phyloP scores from a whole-genome alignment of 2,329 filamentous ascomycete species.

The Pestalotiopsis fici region DNA sequence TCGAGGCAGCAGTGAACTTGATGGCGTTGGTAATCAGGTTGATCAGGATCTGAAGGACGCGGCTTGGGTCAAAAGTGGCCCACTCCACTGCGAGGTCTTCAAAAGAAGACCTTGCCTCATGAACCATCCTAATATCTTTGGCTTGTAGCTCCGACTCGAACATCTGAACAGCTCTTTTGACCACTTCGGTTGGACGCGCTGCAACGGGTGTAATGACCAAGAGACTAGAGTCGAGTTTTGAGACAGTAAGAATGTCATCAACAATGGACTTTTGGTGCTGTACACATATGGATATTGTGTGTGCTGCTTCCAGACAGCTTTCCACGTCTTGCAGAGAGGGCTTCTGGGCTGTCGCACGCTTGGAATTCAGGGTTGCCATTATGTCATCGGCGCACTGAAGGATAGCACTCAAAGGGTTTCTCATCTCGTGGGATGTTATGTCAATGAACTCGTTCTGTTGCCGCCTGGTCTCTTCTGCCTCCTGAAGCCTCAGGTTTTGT shows the following conservation, averaged over 20 bases:
- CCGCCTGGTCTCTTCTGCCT: constrained; percentile 38
- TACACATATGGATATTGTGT: constrained; percentile 57
- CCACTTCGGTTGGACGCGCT: constrained; percentile 51
- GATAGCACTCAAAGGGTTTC: constrained; percentile 56
- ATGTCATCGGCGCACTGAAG: constrained; percentile 61
- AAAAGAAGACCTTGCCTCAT: constrained; percentile 49
- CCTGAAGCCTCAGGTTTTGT: constrained; percentile 34
- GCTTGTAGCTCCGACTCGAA: constrained; percentile 58
- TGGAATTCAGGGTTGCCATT: constrained; percentile 19
- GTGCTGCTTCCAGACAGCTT: constrained; percentile 54
- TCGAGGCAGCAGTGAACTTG: constrained; percentile 50
- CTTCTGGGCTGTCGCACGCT: constrained; percentile 21
- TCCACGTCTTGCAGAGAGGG: constrained; percentile 36
- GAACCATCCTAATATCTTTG: constrained; percentile 54
- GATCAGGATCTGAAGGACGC: constrained; percentile 60
- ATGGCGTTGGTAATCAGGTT: constrained; percentile 64
- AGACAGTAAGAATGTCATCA: constrained; percentile 48
- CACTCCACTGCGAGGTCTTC: constrained; percentile 51
- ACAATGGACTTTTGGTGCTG: constrained; percentile 58
- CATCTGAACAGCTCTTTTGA: constrained; percentile 57
- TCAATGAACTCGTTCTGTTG: constrained; percentile 60
- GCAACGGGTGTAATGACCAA: constrained; percentile 57
- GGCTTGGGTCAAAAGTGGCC: constrained; percentile 57
- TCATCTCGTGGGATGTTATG: constrained; percentile 52
- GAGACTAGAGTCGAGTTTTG: constrained; percentile 56